Conservation (phyloP, 257 asterid species). For the Solanum sparsipilum region DNA sequence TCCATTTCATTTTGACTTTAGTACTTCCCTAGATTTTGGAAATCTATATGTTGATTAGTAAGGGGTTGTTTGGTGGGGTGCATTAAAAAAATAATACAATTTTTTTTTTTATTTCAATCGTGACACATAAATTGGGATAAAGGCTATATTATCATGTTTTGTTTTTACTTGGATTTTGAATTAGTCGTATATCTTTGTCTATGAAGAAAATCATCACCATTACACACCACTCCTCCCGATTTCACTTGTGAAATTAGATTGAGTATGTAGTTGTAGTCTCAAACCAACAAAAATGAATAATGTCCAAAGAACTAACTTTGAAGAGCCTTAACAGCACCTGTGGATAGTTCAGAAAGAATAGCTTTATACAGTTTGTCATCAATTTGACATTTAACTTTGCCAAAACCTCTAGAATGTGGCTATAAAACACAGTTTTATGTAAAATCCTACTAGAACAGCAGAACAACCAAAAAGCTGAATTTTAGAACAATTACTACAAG, state of each 20-base stretch:
- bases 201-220: background rate
- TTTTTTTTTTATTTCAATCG: too few species aligned
- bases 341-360: background rate
- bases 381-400: background rate
- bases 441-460: background rate
- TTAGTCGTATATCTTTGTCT: background rate
- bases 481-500: background rate
- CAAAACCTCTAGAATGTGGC: background rate
- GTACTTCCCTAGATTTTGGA: background rate
- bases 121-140: too few species aligned
- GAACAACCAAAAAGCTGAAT: background rate
- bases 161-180: background rate
- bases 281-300: background rate
- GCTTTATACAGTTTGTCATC: background rate
- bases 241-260: background rate
- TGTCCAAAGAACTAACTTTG: background rate
- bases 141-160: background rate
- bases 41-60: background rate
- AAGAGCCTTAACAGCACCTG: background rate
- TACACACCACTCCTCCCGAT: rapidly evolving
- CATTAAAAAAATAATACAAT: background rate
- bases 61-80: background rate
- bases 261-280: background rate
- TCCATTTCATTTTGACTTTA: background rate
- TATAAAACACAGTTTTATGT: background rate